Evolutionary conservation across 495 filamentous ascomycete species (phyloP).

Genomic region (Penicillium odoratum): DNA sequence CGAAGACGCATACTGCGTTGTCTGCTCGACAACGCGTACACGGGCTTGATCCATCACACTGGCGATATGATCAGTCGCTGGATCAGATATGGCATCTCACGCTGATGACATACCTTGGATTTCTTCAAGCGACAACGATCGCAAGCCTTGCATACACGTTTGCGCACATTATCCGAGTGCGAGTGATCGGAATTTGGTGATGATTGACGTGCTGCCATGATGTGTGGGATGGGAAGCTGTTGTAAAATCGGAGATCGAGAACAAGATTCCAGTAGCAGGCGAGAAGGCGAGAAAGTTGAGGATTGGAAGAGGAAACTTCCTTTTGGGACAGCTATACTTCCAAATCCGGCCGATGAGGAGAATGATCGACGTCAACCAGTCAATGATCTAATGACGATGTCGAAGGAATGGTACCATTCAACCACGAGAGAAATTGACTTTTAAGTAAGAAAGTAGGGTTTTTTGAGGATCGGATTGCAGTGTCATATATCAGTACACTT

Average conservation of each 20-base stretch:
- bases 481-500: slow-evolving; percentile 26
- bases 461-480: slow-evolving; percentile 1
- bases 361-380: slow-evolving; percentile 34
- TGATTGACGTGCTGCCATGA: slow-evolving; percentile 49
- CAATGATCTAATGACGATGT: slow-evolving; percentile 36
- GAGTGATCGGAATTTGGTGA: slow-evolving; percentile 46
- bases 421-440: slow-evolving; percentile 19
- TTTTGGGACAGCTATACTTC: slow-evolving; percentile 26
- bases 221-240: slow-evolving; percentile 12
- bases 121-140: slow-evolving; percentile 65
- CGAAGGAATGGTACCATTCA: slow-evolving; percentile 7
- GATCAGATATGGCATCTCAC: background rate
- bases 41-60: slow-evolving; percentile 63
- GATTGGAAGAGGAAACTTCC: slow-evolving; percentile 5
- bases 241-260: background rate
- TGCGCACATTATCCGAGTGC: slow-evolving; percentile 50
- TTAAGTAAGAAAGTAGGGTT: slow-evolving; percentile 7
- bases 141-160: slow-evolving; percentile 64
- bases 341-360: slow-evolving; percentile 16
- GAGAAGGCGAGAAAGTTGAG: slow-evolving; percentile 3
- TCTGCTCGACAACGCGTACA: slow-evolving; percentile 61
- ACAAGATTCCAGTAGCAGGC: background rate
- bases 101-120: slow-evolving; percentile 53
- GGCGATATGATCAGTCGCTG: slow-evolving; percentile 24
- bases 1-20: slow-evolving; percentile 62